Evolutionary conservation across 73 alveolate genomes (phyloP).

Genomic region (Symbiodinium natans): DNA sequence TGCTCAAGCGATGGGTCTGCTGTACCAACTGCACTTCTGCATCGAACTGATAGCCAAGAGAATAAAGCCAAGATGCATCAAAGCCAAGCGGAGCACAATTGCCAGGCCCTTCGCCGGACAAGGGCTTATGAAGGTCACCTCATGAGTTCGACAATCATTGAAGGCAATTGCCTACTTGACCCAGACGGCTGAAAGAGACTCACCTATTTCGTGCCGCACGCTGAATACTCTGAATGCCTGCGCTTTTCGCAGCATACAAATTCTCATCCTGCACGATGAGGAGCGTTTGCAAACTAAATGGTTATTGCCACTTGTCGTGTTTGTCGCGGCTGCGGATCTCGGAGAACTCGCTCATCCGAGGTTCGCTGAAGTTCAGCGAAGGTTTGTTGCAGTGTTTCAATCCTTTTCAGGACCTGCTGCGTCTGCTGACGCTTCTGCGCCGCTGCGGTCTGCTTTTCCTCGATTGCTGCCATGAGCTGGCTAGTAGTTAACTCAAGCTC

Average conservation of each 20-base stretch:
- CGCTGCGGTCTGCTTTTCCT: neutral
- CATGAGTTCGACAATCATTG: too few relatives aligned
- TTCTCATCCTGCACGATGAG: too few relatives aligned
- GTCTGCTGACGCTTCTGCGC: neutral
- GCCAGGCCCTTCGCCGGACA: conserved; percentile 94
- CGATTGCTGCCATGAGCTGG: neutral
- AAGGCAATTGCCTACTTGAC: too few relatives aligned
- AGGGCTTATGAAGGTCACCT: conserved; percentile 90
- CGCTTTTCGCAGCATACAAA: conserved; percentile 6
- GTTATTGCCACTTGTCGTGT: neutral
- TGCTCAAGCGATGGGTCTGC: too few relatives aligned
- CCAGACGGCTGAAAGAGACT: too few relatives aligned
- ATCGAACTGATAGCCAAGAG: neutral
- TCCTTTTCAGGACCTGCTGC: neutral
- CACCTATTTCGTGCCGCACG: too few relatives aligned
- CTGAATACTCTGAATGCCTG: too few relatives aligned
- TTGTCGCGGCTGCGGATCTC: neutral
- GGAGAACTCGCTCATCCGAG: neutral
- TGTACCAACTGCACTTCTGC: too few relatives aligned
- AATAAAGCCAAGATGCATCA: conserved; percentile 41
- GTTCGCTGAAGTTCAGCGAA: neutral
- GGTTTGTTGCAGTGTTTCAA: neutral
- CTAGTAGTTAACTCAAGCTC: neutral
- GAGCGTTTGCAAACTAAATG: too few relatives aligned
- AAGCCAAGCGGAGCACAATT: conserved; percentile 58